Conservation (phyloP, 768 basidiomycete species). For the Crassisporium funariophilum region DNA sequence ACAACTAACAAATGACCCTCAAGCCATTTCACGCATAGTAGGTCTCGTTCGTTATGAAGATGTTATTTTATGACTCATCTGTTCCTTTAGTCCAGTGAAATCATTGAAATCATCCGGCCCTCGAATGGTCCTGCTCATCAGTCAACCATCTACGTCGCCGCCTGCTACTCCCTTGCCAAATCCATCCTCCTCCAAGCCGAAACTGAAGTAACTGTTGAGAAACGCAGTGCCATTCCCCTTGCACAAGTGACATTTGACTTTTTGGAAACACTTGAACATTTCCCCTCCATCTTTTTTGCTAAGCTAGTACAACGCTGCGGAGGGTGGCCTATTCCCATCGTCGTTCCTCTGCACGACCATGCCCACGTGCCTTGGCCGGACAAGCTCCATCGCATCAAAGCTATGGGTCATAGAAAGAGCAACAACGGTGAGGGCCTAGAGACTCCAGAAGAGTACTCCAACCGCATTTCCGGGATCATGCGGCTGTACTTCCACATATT, state of each 20-base stretch:
- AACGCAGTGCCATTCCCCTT: conserved; percentile 81
- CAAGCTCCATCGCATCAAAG: conserved; percentile 44
- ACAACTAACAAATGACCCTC: conserved; percentile 74
- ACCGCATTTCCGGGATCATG: conserved; percentile 76
- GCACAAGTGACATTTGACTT: conserved; percentile 76
- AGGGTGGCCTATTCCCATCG: conserved; percentile 80
- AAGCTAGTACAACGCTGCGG: conserved; percentile 87
- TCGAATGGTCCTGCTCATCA: conserved; percentile 28
- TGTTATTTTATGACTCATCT: conserved; percentile 5
- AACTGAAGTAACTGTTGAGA: conserved; percentile 88
- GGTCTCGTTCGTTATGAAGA: conserved; percentile 25
- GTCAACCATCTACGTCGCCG: conserved; percentile 63
- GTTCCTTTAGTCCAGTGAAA: conserved; percentile 37
- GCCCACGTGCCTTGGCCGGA: conserved; percentile 49
- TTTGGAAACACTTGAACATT: conserved; percentile 55
- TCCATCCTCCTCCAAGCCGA: conserved; percentile 90
- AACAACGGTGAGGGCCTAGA: conserved; percentile 49
- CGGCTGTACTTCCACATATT: conserved; percentile 85
- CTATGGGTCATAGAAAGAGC: conserved; percentile 56
- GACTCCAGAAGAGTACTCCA: conserved; percentile 57
- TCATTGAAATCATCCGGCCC: conserved; percentile 38
- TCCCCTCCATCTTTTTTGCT: conserved; percentile 79
- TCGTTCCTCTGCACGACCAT: conserved; percentile 54
- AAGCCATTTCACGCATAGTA: conserved; percentile 66
- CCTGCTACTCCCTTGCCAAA: conserved; percentile 88